Conservation (phyloP, 169 alveolate genomes). For the Plasmodium fragile region DNA sequence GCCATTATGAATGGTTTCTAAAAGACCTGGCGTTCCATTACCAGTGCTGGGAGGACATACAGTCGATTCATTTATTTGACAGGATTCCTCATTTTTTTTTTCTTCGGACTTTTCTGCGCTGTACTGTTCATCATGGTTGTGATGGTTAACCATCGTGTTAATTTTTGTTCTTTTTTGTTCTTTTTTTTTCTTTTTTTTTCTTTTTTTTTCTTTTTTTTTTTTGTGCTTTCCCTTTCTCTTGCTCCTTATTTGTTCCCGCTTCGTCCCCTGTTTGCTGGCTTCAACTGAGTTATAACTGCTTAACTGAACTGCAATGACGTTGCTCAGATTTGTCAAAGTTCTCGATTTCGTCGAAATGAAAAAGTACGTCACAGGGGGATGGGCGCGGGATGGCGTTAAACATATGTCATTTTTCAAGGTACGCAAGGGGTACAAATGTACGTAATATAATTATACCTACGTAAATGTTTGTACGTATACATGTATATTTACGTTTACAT, state of each 20-base stretch:
- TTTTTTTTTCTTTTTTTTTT: neutral
- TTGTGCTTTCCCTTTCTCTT: neutral
- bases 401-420: neutral
- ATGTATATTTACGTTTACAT: neutral
- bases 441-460: constrained; percentile 27
- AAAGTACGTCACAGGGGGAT: neutral
- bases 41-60: neutral
- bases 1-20: neutral
- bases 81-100: constrained; percentile 26
- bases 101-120: constrained; percentile 46
- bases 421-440: neutral
- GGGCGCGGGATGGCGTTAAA: neutral
- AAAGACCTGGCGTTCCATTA: neutral
- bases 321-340: constrained; percentile 12
- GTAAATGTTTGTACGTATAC: constrained; percentile 2
- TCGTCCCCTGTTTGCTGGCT: neutral
- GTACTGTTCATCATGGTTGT: constrained; percentile 14
- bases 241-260: neutral
- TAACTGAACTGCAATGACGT: neutral
- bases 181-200: neutral
- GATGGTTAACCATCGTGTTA: constrained; percentile 15
- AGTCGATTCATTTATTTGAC: constrained; percentile 7
- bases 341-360: neutral
- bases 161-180: neutral
- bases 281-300: neutral